Conservation (phyloP, 2,329 filamentous ascomycete genomes). For the Harringtonia lauricola region DNA sequence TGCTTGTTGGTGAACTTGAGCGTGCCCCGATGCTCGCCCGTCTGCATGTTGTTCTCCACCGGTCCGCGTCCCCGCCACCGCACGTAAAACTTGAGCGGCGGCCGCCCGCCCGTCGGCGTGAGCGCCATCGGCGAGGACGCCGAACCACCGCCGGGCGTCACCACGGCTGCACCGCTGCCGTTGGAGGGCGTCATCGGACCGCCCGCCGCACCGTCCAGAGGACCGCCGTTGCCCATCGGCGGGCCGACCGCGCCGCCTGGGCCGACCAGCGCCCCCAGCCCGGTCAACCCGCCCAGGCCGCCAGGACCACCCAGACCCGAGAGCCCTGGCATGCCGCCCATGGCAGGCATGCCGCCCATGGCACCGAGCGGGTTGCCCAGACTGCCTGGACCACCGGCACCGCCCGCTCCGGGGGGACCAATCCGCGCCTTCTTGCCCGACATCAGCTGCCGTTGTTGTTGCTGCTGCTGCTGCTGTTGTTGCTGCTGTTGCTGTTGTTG, state of each 20-base stretch:
- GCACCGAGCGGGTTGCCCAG: neutral
- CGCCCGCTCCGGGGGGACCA: neutral
- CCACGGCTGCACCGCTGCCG: too few relatives aligned
- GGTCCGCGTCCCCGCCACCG: slow-evolving; percentile 17
- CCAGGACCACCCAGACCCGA: slow-evolving; percentile 1
- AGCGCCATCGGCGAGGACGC: too few relatives aligned
- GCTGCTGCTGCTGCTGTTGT: neutral
- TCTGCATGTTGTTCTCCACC: slow-evolving; percentile 13
- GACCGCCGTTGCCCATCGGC: slow-evolving; percentile 1
- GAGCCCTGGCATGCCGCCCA: slow-evolving; percentile 9
- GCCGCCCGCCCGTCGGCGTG: neutral
- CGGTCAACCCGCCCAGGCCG: slow-evolving; percentile 7
- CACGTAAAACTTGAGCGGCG: slow-evolving; percentile 14
- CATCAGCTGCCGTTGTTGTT: neutral
- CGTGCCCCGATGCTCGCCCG: slow-evolving; percentile 12
- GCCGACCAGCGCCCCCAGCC: slow-evolving; percentile 8
- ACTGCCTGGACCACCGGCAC: neutral
- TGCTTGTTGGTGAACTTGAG: slow-evolving; percentile 17
- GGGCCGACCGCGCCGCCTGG: neutral
- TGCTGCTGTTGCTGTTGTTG: neutral
- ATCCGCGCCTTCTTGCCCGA: slow-evolving; percentile 3
- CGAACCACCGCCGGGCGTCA: too few relatives aligned
- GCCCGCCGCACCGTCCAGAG: too few relatives aligned
- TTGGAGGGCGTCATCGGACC: too few relatives aligned
- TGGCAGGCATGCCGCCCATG: slow-evolving; percentile 1